These are phyloP conservation scores for Backusella psychrophila DNA, from an alignment of 192 early-diverging fungal genomes.

Conservation along the genomic window DNA sequence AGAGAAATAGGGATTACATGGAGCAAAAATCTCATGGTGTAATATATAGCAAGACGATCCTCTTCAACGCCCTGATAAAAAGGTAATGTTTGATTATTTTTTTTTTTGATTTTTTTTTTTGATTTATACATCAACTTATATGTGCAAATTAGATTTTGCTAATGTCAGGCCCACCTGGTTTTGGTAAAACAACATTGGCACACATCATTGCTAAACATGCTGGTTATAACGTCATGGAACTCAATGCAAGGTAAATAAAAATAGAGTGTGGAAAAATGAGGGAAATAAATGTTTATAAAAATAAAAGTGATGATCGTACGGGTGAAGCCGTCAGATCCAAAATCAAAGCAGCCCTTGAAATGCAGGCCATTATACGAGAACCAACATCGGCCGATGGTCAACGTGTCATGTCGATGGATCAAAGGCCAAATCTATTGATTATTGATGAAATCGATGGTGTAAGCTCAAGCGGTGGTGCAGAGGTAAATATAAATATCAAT, in stretches of 20 bases:
- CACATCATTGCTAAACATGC: constrained; percentile 88
- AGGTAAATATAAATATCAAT: too few species aligned
- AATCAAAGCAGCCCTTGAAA: constrained; percentile 74
- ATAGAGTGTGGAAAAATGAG: constrained; percentile 14
- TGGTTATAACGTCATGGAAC: constrained; percentile 89
- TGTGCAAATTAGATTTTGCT: constrained; percentile 51
- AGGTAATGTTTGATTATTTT: constrained; percentile 26
- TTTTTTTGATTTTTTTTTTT: too few species aligned
- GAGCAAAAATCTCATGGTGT: not conserved
- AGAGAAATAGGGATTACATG: not conserved
- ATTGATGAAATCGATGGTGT: constrained; percentile 98
- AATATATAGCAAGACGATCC: constrained; percentile 38
- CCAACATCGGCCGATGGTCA: constrained; percentile 10
- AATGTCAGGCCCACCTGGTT: constrained; percentile 88
- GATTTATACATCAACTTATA: not conserved
- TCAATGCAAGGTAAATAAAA: constrained; percentile 76
- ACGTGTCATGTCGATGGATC: constrained; percentile 27
- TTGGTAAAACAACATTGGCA: constrained; percentile 96
- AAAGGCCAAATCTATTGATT: constrained; percentile 79
- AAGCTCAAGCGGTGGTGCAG: constrained; percentile 63
- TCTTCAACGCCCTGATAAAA: constrained; percentile 57
- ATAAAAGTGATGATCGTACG: constrained; percentile 97
- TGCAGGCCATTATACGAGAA: constrained; percentile 60
- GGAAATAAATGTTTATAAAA: too few species aligned
- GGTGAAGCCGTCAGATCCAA: constrained; percentile 69